phyloP scores from a whole-genome alignment of 345 rosid species.

The Excoecaria cochinchinensis region DNA sequence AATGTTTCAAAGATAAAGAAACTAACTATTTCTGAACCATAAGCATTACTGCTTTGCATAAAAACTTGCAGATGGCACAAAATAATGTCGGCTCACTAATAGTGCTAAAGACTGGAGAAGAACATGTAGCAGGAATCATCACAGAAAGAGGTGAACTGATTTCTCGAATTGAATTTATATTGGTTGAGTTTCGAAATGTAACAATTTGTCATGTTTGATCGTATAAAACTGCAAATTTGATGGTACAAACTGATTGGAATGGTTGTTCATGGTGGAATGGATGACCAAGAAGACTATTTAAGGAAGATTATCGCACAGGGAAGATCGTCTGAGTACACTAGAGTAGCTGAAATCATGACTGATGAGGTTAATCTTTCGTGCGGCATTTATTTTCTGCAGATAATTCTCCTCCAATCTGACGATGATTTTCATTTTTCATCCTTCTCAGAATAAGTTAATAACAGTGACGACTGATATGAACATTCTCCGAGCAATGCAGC shows the following conservation, averaged over 20 bases:
- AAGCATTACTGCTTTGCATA: neutral
- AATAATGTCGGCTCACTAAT: conserved; percentile 84
- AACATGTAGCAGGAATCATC: conserved; percentile 76
- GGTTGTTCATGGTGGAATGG: conserved; percentile 12
- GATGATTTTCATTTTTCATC: neutral
- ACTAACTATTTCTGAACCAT: neutral
- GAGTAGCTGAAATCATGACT: conserved; percentile 82
- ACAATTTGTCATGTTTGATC: no score
- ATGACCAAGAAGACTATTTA: conserved; percentile 60
- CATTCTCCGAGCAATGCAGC: conserved; percentile 77
- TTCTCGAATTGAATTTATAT: neutral
- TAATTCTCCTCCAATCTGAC: conserved; percentile 1
- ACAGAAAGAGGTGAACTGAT: conserved; percentile 73
- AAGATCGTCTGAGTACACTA: conserved; percentile 62
- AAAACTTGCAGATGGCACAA: conserved; percentile 66
- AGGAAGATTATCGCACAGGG: conserved; percentile 66
- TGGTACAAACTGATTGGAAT: neutral
- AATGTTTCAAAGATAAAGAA: neutral
- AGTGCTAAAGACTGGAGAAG: conserved; percentile 78
- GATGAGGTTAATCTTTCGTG: conserved; percentile 49
- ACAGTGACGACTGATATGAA: conserved; percentile 69
- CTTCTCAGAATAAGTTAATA: conserved; percentile 55
- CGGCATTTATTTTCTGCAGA: neutral
- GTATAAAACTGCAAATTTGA: neutral
- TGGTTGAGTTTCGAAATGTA: neutral